A percentile compares a stretch with the other conserved stretches of the same genome.
These are phyloP conservation scores for Aspergillus cristatus DNA, from an alignment of 495 filamentous ascomycete species.

Conservation along the genomic window DNA sequence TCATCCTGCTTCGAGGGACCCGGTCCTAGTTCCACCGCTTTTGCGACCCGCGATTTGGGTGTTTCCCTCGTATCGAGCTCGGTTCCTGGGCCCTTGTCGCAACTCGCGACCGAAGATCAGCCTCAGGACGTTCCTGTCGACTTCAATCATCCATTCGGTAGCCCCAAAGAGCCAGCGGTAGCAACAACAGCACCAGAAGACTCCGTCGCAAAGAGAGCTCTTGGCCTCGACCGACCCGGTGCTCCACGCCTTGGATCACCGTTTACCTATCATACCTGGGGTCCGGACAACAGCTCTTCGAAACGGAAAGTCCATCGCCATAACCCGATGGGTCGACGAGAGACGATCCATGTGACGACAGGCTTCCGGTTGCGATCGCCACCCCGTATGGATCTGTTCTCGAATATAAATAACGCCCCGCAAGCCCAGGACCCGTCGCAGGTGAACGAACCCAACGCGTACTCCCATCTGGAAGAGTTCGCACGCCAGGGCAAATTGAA, in stretches of 20 bases:
- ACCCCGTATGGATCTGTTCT: slow-evolving; percentile 38
- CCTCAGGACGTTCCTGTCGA: slow-evolving; percentile 13
- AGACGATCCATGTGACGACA: slow-evolving; percentile 36
- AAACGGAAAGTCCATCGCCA: slow-evolving; percentile 21
- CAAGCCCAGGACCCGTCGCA: slow-evolving; percentile 31
- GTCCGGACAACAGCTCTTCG: slow-evolving; percentile 38
- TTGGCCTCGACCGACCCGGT: slow-evolving; percentile 16
- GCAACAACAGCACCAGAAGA: not conserved
- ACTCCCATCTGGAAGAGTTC: slow-evolving; percentile 42
- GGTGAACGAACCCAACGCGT: slow-evolving; percentile 34
- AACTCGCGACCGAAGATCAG: slow-evolving; percentile 37
- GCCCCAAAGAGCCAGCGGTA: no score
- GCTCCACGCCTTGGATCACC: slow-evolving; percentile 45
- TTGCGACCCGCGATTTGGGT: slow-evolving; percentile 71
- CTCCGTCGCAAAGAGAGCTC: slow-evolving; percentile 9
- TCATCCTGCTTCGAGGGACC: slow-evolving; percentile 15
- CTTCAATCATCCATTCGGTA: slow-evolving; percentile 22
- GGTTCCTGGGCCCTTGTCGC: slow-evolving; percentile 61
- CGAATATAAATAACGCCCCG: slow-evolving; percentile 43
- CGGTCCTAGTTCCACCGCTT: slow-evolving; percentile 27
- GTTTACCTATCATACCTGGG: slow-evolving; percentile 49
- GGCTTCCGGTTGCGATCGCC: slow-evolving; percentile 39
- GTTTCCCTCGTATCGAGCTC: slow-evolving; percentile 76
- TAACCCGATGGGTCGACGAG: slow-evolving; percentile 23
- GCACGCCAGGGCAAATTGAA: slow-evolving; percentile 35